Percentiles rank a stretch among this genome's conserved stretches.
Evolutionary conservation across 495 filamentous ascomycete genomes (phyloP).

Genomic region (Podospora pseudocomata): DNA sequence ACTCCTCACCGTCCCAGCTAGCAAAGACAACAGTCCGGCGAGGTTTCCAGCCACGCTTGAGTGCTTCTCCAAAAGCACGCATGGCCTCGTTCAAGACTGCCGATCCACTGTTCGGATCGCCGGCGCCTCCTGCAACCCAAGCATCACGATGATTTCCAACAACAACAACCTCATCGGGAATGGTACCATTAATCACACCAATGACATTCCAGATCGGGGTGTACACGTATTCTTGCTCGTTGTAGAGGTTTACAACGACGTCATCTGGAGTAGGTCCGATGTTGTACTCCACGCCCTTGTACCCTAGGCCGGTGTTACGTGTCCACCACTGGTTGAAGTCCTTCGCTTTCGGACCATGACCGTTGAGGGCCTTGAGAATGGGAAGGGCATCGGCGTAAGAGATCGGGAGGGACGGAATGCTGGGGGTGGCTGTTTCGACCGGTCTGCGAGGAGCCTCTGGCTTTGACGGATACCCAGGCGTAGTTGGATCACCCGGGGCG

Average conservation of each 20-base stretch:
- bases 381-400: slow-evolving; percentile 85
- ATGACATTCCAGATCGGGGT: slow-evolving; percentile 95
- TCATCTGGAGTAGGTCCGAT: slow-evolving; percentile 80
- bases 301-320: slow-evolving; percentile 66
- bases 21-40: slow-evolving; percentile 89
- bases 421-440: slow-evolving; percentile 63
- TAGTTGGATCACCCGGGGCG: slow-evolving; percentile 67
- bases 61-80: slow-evolving; percentile 73
- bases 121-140: slow-evolving; percentile 85
- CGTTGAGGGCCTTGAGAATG: slow-evolving; percentile 82
- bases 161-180: slow-evolving; percentile 70
- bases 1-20: slow-evolving; percentile 93
- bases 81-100: slow-evolving; percentile 86
- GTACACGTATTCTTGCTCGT: slow-evolving; percentile 82
- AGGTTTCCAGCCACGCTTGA: slow-evolving; percentile 82
- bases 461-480: slow-evolving; percentile 89
- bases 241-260: slow-evolving; percentile 75
- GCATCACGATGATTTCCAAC: slow-evolving; percentile 96
- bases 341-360: slow-evolving; percentile 72
- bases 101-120: slow-evolving; percentile 85
- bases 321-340: slow-evolving; percentile 71
- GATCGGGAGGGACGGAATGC: slow-evolving; percentile 87
- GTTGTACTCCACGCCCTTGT: slow-evolving; percentile 87
- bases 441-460: slow-evolving; percentile 79
- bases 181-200: slow-evolving; percentile 86